Evolutionary conservation across 345 rosid species (phyloP), one percentile per base, ranked within the genome.

Genomic region (Lepidium didymum): DNA sequence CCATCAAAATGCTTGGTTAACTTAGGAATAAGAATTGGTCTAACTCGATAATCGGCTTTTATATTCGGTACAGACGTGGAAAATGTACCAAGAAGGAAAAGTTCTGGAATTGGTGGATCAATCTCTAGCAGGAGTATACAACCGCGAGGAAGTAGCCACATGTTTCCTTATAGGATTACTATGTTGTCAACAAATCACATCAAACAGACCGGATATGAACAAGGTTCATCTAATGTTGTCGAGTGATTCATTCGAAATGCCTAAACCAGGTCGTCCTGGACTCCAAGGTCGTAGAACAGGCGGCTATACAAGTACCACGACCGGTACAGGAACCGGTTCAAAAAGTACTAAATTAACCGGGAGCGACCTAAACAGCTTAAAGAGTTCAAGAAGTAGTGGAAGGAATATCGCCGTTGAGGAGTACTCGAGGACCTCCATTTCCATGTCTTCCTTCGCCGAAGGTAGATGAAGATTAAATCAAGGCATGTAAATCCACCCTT

Each of bases 151-250:
- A 58, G 96, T 78, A 36, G 91, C 86, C 31, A 84, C 91, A 77
- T 85, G 93, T 82, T 75, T 90, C 75, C 84, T 87, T 53, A 73
- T 92, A 43, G 98, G 96, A 13, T 66, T 92, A 72, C 70, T 92
- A 6, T 92, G 96, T 78, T 92, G 98, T 70, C 96, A 92, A 41
- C 85, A 89, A 52, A 81, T 23, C 4, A 40, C 78, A 7, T 13
- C 70, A 15, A 85, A 86, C 45, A 80, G 96, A 77, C 98, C 98
- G 1, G 91, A 84, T 33, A 92, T 92, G 96, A 87, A 80, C 76
- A 58, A 79, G 2, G 81, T 90, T 74, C 80, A 84, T 77, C 90
- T 83, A 74, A 92, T 92, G 96, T 85, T 92, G 55, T 92, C 91
- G 6, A 85, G 96, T 16, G 91, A 92, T 41, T 90, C 98, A 0